Evolutionary conservation across 2,329 filamentous ascomycete species (phyloP), one percentile per base, ranked within the genome.

Genomic region (Tothia fuscella): DNA sequence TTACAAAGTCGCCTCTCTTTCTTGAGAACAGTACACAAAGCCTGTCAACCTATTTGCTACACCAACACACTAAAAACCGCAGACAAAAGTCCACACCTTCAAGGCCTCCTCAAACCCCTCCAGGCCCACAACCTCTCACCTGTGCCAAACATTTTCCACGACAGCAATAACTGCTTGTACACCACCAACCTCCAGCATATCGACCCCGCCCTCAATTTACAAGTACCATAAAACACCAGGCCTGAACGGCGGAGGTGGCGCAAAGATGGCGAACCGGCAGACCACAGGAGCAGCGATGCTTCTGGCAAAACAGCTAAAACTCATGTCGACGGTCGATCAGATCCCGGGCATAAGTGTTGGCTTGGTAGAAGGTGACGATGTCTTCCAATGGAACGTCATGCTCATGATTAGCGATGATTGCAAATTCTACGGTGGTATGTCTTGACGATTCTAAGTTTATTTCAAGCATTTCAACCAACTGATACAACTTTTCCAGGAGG

Each of bases 351-450:
- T 96, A 56, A 95, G 87, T 47, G 93, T 86, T 54, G 91, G 91
- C 0, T 68, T 98, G 32, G 78, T 88, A 40, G 78, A 80, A 54
- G 78, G 80, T 54, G 83, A 82, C 60, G 82, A 93, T 58, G 78
- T 96, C 7, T 95, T 95, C 51, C 83, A 93, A 67, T 98, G 91
- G 91, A 88, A 96, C 62, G 87, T 96, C 16, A 94, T 95, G 83
- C 76, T 98, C 47, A 96, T 98, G 89, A 89, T 96, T 50, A 86
- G 78, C 48, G 88, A 95, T 53, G 87, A 93, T 57, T 88, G 83
- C 64, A 89, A 88, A 64, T 83, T 84, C 62, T 95, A 95, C 54
- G 88, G 88, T 54, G 88, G 88, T 89, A 65, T 45, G 75, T 64
- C 20, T 29, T n/a, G 7, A 2, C 9, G 6, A 14, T 10, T 21